phyloP scores from a whole-genome alignment of 345 rosid species.

The Clarkia xantiana region DNA sequence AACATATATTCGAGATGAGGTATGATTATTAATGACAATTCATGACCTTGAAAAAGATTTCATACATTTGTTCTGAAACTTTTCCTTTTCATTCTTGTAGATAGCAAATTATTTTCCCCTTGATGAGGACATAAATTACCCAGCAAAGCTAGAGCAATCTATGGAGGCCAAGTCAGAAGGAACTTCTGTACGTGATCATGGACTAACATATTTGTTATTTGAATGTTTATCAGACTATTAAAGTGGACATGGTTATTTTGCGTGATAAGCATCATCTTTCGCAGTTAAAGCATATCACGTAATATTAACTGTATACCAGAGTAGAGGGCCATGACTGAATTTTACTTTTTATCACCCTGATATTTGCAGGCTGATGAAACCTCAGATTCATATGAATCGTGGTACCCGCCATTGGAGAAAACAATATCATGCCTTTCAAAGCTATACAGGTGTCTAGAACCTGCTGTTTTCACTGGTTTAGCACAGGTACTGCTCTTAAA shows the following conservation, averaged over 20 bases:
- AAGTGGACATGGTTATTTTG: neutral
- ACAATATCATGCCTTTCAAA: constrained; percentile 86
- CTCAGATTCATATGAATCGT: constrained; percentile 54
- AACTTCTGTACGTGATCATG: constrained; percentile 16
- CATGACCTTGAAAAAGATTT: too few species aligned
- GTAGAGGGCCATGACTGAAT: too few species aligned
- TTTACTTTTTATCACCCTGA: too few species aligned
- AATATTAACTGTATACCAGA: too few species aligned
- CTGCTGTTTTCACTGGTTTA: constrained; percentile 80
- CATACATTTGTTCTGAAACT: neutral
- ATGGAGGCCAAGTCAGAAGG: constrained; percentile 34
- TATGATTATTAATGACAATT: constrained; percentile 10
- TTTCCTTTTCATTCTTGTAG: constrained; percentile 30
- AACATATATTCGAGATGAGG: constrained; percentile 93
- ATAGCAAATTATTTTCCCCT: constrained; percentile 75
- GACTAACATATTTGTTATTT: constrained; percentile 1
- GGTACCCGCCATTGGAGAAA: constrained; percentile 95
- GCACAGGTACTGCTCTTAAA: constrained; percentile 52
- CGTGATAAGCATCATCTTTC: too few species aligned
- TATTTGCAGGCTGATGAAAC: constrained; percentile 40
- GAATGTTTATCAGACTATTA: neutral
- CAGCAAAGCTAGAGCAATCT: constrained; percentile 68
- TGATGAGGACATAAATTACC: constrained; percentile 78
- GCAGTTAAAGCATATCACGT: too few species aligned
- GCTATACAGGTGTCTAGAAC: constrained; percentile 75